Base-by-base conservation (phyloP, 352 stramenopile genomes). In the Pythium aristosporum region DNA sequence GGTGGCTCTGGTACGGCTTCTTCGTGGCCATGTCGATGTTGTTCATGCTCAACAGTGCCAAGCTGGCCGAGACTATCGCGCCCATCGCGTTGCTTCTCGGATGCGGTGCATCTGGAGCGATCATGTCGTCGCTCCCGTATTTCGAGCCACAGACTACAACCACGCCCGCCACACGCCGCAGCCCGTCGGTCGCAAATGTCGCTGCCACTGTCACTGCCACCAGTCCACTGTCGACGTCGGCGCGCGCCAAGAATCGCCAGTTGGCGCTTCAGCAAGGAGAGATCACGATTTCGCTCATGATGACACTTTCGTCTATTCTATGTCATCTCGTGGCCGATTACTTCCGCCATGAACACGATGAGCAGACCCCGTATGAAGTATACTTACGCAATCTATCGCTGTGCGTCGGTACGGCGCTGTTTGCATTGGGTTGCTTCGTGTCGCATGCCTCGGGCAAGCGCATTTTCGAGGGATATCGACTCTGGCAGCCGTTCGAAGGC, bases 1-100 rank as follows among this genome's bases (percentile, higher is more conserved):
- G 78, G 3, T 87, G 78, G 78, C 63, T 85, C 20, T 87, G 78
- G 78, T 87, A 85, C 36, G 74, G 67, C 0, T 73, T 80, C 42
- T 84, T 79, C 57, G 49, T 82, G 21, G 76, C 73, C 15, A 21
- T 74, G 9, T 61, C 67, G 6, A 69, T 87, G 20, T 52, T 87
- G 1, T n/a, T 83, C 20, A 57, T 60, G 39, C 68, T 85, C 56
- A 87, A 87, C 44, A 66, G 66, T 21, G 57, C 48, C 4, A 52
- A 39, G 13, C 71, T 84, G 34, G 71, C 69, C 0, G 65, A 77
- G 5, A 51, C 63, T 2, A 21, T 72, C 0, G 66, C 64, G 4
- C 61, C 69, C 0, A 59, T 82, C 4, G 69, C 76, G 8, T 63
- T 82, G 2, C 36, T 80, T n/a, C 60, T 84, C 5, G 78, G 78